A percentile compares a stretch with the other conserved stretches of the same genome.
Conservation (phyloP, 2,329 filamentous ascomycete genomes). For the Penicillium sp. region DNA sequence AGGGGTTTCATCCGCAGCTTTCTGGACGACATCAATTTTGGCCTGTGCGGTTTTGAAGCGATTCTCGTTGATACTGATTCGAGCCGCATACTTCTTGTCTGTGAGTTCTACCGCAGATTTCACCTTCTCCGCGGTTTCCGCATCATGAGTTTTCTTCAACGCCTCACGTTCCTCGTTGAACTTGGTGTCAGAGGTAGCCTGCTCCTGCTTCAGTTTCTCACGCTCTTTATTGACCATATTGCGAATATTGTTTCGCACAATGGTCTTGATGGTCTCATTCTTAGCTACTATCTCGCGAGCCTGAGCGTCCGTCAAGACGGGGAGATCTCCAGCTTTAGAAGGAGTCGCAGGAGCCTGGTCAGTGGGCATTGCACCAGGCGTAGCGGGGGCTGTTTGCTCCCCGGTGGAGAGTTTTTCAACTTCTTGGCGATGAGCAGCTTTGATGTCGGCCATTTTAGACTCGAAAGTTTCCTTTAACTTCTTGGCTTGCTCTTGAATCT, state of each 20-base stretch:
- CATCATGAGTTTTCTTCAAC: conserved; percentile 47
- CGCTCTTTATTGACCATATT: conserved; percentile 38
- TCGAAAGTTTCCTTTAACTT: conserved; percentile 64
- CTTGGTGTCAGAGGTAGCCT: conserved; percentile 27
- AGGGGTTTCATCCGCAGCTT: conserved; percentile 78
- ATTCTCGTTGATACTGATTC: conserved; percentile 73
- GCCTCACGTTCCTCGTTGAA: conserved; percentile 39
- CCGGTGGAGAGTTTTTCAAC: conserved; percentile 44
- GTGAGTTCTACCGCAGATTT: conserved; percentile 62
- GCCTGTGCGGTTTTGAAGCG: conserved; percentile 58
- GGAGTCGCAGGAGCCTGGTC: conserved; percentile 28
- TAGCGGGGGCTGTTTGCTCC: conserved; percentile 32
- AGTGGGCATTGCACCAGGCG: conserved; percentile 15
- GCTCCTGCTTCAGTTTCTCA: conserved; percentile 39
- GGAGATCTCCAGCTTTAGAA: conserved; percentile 31
- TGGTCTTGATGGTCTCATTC: conserved; percentile 46
- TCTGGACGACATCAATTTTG: conserved; percentile 72
- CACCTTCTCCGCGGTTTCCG: conserved; percentile 53
- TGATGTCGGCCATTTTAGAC: conserved; percentile 58
- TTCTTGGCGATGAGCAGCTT: conserved; percentile 46
- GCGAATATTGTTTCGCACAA: conserved; percentile 55
- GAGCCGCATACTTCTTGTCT: conserved; percentile 66
- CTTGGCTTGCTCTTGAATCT: conserved; percentile 45
- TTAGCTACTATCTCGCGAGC: conserved; percentile 46
- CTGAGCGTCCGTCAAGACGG: conserved; percentile 46